Conservation (phyloP, 331 rosid species). For the Acacia concinna region DNA sequence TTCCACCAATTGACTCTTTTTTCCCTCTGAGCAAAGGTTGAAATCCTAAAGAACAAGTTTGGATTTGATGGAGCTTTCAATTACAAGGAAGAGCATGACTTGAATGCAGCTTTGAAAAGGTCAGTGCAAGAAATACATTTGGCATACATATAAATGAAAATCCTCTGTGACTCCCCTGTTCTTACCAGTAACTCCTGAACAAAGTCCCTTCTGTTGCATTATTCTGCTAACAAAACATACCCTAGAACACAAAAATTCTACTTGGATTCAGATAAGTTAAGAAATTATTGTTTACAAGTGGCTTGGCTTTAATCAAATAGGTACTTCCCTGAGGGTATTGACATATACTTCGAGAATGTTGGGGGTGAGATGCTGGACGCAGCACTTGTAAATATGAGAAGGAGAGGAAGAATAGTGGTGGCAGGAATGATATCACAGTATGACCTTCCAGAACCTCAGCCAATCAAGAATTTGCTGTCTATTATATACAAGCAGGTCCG, state of each 20-base stretch:
- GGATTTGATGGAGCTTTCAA: conserved; percentile 52
- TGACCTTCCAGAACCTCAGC: conserved; percentile 43
- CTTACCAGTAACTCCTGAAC: not conserved
- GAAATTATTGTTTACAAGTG: not conserved
- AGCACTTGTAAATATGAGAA: conserved; percentile 42
- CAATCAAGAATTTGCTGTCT: conserved; percentile 33
- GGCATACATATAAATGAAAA: not conserved
- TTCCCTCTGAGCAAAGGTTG: conserved; percentile 30
- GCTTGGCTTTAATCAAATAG: not conserved
- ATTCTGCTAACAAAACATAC: not conserved
- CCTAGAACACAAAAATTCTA: not conserved
- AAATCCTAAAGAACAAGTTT: conserved; percentile 39
- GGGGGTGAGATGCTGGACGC: conserved; percentile 51
- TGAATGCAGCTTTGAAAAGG: conserved; percentile 39
- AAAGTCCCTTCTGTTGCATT: not conserved
- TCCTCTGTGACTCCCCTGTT: not conserved
- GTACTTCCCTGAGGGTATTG: conserved; percentile 43
- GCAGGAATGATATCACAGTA: conserved; percentile 49
- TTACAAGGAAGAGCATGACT: conserved; percentile 44
- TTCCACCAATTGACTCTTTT: not conserved
- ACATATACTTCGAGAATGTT: conserved; percentile 50
- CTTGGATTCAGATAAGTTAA: not conserved
- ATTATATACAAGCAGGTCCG: conserved; percentile 35
- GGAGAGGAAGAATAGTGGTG: conserved; percentile 40
- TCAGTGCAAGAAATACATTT: conserved; percentile 13